Evolutionary conservation across 352 stramenopile genomes (phyloP), one percentile per base, ranked within the genome.

Genomic region (Aphanomyces euteiches): DNA sequence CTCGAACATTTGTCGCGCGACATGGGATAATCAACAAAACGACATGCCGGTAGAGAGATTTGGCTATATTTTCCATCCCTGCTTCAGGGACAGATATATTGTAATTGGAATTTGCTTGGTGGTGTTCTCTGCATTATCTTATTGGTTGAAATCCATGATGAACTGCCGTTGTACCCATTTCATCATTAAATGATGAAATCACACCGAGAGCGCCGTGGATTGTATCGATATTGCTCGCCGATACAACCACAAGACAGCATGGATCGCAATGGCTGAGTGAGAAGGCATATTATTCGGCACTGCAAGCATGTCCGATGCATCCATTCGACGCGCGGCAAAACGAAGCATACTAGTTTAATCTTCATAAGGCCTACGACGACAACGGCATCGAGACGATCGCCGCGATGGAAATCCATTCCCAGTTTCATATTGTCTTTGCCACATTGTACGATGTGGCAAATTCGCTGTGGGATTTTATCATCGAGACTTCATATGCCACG

Each of bases 351-450:
- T 2, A 53, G 45, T 19, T 53, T 15, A 53, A 15, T n/a, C 13
- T 53, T 1, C 45, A 53, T 19, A 53, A 15, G 45, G n/a, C 13
- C n/a, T 15, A 15, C 45, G 45, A 53, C 45, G 45, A 53, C 13
- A 53, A 53, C n/a, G 13, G 13, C 45, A 19, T 53, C n/a, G 28
- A 28, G 28, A 53, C 45, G 45, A 53, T 53, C n/a, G 45, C n/a
- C n/a, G 45, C 45, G 13, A 53, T 53, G 45, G 45, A 53, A 19
- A n/a, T 53, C n/a, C 45, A 53, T 19, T 53, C n/a, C n/a, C 45
- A 53, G n/a, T 53, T 53, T 19, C 45, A 53, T 19, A 53, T 19
- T 53, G 45, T 53, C 13, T 53, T 53, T 53, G 45, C 45, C 13
- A n/a, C 45, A 19, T 53, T 53, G 13, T 15, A 19, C n/a, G n/a